Percentiles rank a stretch among this genome's conserved stretches.
phyloP scores from a whole-genome alignment of 441 rosid species.

The Biscutella laevigata region DNA sequence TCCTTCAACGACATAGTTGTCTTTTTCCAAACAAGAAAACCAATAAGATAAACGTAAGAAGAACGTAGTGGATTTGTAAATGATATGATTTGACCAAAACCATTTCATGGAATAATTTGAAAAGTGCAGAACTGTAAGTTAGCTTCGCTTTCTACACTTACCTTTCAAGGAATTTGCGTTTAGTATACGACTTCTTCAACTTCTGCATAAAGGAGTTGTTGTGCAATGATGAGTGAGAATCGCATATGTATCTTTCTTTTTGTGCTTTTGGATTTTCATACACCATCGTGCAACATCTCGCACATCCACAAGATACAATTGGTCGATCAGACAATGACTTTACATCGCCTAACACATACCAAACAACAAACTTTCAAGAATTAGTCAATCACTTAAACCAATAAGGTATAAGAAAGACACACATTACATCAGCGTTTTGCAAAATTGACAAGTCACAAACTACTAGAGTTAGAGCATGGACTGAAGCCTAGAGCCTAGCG shows the following conservation, averaged over 20 bases:
- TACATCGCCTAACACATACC: constrained; percentile 25
- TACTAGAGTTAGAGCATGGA: constrained; percentile 35
- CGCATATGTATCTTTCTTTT: constrained; percentile 33
- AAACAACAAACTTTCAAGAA: neutral
- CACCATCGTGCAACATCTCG: constrained; percentile 31
- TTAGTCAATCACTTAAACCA: neutral
- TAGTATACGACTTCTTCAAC: constrained; percentile 33
- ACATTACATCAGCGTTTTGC: constrained; percentile 27
- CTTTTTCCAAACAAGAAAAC: no score
- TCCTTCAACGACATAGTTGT: no score
- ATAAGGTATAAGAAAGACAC: neutral
- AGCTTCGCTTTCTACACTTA: constrained; percentile 7
- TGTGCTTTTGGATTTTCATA: constrained; percentile 31
- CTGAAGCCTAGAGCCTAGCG: constrained; percentile 41
- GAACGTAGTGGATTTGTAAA: neutral
- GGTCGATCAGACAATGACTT: constrained; percentile 28
- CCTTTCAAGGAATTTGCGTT: constrained; percentile 42
- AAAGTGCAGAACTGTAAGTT: neutral
- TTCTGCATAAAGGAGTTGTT: constrained; percentile 25
- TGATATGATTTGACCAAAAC: neutral
- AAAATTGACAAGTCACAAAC: constrained; percentile 24
- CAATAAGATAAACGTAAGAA: neutral
- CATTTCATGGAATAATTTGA: constrained; percentile 8
- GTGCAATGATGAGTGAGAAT: constrained; percentile 23
- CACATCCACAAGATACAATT: constrained; percentile 32